Conservation (phyloP, 2,329 filamentous ascomycete genomes). For the Botrytis deweyae region DNA sequence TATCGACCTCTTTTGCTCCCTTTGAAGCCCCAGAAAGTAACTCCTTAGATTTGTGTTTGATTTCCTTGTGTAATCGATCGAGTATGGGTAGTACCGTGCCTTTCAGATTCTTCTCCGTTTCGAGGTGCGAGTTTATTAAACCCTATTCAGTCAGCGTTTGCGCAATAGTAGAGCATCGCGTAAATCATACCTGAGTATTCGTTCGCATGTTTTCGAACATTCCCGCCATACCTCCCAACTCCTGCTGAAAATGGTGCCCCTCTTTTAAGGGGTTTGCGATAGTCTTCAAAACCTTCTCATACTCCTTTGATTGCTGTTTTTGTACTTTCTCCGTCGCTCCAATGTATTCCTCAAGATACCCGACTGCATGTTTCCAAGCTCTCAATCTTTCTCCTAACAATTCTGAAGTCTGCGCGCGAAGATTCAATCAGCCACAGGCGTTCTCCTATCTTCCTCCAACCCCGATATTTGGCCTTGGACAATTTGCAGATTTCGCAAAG, state of each 20-base stretch:
- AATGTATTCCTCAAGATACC: slow-evolving; percentile 89
- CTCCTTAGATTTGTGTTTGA: slow-evolving; percentile 96
- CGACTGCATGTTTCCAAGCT: slow-evolving; percentile 94
- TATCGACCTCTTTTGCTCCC: slow-evolving; percentile 86
- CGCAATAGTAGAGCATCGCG: neutral
- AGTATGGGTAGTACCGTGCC: slow-evolving; percentile 82
- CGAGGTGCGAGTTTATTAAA: slow-evolving; percentile 82
- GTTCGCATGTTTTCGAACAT: slow-evolving; percentile 92
- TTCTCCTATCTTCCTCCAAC: too few species aligned
- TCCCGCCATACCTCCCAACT: slow-evolving; percentile 79
- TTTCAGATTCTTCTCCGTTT: slow-evolving; percentile 90
- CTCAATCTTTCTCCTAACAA: slow-evolving; percentile 84
- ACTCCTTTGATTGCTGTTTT: slow-evolving; percentile 84
- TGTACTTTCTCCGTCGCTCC: slow-evolving; percentile 82
- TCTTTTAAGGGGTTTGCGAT: slow-evolving; percentile 84
- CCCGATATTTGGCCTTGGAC: neutral
- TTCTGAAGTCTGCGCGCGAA: slow-evolving; percentile 62
- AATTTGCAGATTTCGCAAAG: neutral
- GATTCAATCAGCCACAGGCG: neutral
- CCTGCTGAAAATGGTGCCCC: slow-evolving; percentile 90
- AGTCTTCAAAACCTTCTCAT: slow-evolving; percentile 91
- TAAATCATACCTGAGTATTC: slow-evolving; percentile 69
- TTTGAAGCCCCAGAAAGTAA: slow-evolving; percentile 77
- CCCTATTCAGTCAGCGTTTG: slow-evolving; percentile 50
- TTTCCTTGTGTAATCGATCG: slow-evolving; percentile 88